Evolutionary conservation across 106 monocot genomes (phyloP), one percentile per base, ranked within the genome.

Genomic region (Allium fistulosum): DNA sequence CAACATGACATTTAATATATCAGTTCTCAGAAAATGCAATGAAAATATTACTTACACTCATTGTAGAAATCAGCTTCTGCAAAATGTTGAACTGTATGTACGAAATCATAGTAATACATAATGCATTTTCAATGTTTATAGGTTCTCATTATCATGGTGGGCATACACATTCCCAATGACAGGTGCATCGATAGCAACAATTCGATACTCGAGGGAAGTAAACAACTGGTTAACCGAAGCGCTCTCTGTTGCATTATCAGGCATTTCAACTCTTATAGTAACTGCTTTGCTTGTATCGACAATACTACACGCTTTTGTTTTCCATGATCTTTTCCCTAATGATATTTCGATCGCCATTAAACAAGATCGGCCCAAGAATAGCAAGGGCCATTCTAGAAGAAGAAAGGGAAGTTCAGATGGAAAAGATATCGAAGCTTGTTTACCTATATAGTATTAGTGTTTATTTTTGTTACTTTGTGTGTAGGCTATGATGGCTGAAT

Each of bases 331-430:
- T 45, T 90, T 94, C 82, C 94, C 90, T 10, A 94, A 94, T 46
- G 90, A 94, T 71, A 76, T 74, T 58, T 84, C 90, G 66, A 90
- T 94, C 15, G 94, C 94, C 62, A 94, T 94, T 37, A 71, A 84
- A 14, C 57, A 74, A 46, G 80, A 62, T 49, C 74, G 53, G 45
- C 69, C 74, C 28, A 85, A 80, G 51, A 75, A 66, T 50, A 72
- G 72, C 14, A 89, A 77, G 82, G 69, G 74, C 62, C 51, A 69
- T n/a, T 73, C 73, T 48, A 66, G 67, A 70, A 55, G 65, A 46
- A 69, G 49, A 37, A 65, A 75, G 12, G 28, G 62, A 5, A 82
- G 58, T 63, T 82, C 78, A 2, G 79, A 86, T 12, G 55, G 27
- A 6, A 78, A 74, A 65, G 77, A 82, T 15, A 5, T 70, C n/a